Conservation (phyloP, 2,329 filamentous ascomycete species). For the Cyphellophora attinorum region DNA sequence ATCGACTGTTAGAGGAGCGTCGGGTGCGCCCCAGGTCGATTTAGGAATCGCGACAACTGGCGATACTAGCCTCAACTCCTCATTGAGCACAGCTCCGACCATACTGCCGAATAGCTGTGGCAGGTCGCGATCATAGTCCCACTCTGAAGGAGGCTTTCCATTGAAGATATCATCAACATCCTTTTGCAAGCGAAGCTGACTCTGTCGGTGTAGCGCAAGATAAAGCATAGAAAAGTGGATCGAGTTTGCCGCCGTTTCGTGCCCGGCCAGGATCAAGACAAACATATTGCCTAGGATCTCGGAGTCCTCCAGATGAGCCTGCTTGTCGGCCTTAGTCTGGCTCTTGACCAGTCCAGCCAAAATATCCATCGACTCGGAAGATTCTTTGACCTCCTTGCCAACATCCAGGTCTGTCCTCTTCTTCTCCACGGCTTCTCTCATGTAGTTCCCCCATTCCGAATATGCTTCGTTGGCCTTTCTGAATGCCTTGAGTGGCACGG, state of each 20-base stretch:
- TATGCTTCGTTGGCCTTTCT: conserved; percentile 46
- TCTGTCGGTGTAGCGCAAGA: conserved; percentile 55
- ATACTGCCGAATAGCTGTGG: conserved; percentile 58
- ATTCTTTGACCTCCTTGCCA: conserved; percentile 26
- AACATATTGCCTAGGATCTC: conserved; percentile 27
- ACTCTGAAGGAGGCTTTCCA: conserved; percentile 38
- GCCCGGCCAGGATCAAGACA: conserved; percentile 58
- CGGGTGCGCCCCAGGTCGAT: conserved; percentile 31
- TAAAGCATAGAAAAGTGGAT: conserved; percentile 62
- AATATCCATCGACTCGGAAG: conserved; percentile 45
- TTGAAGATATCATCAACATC: conserved; percentile 58
- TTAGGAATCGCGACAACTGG: conserved; percentile 67
- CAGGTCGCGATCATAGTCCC: conserved; percentile 61
- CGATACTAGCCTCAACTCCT: conserved; percentile 64
- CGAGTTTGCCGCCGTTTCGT: conserved; percentile 70
- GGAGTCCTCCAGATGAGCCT: conserved; percentile 12
- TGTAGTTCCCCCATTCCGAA: conserved; percentile 57
- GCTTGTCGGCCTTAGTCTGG: conserved; percentile 19
- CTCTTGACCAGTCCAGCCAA: conserved; percentile 45
- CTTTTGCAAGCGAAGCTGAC: conserved; percentile 57
- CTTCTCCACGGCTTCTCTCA: conserved; percentile 57
- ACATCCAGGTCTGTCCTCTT: conserved; percentile 43
- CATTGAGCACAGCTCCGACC: conserved; percentile 67
- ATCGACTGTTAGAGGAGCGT: conserved; percentile 49
- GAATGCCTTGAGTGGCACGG: conserved; percentile 42